Conservation (phyloP, 2,329 filamentous ascomycete species). For the Trichoderma sp. region DNA sequence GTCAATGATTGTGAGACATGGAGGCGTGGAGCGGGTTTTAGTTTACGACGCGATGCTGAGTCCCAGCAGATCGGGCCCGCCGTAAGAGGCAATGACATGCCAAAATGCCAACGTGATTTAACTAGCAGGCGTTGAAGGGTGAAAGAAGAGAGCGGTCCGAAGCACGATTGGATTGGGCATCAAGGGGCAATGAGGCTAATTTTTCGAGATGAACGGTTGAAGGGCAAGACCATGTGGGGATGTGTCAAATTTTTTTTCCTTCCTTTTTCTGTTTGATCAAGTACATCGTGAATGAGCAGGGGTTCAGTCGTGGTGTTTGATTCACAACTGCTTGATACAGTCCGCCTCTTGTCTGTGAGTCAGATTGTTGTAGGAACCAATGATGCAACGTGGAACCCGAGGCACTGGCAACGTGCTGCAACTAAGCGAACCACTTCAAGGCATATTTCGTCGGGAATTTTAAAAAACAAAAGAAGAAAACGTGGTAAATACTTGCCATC, state of each 20-base stretch:
- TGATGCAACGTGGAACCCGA: background rate
- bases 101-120: background rate
- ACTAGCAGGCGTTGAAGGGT: background rate
- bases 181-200: background rate
- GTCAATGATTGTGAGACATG: background rate
- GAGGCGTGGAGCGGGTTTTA: background rate
- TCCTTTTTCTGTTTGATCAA: background rate
- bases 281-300: background rate
- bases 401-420: background rate
- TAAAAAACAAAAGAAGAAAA: background rate
- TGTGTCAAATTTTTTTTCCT: background rate
- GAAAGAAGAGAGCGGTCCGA: constrained; percentile 1
- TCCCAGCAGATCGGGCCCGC: constrained; percentile 15
- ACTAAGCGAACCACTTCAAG: background rate
- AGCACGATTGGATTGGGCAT: constrained; percentile 6
- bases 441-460: background rate
- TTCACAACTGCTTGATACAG: background rate
- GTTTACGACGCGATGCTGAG: constrained; percentile 10
- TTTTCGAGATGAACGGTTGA: background rate
- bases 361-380: background rate
- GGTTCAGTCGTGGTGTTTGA: background rate
- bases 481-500: background rate
- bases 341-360: background rate
- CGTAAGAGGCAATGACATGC: background rate
- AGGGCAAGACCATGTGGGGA: constrained; percentile 5